Conservation (phyloP, 2,329 filamentous ascomycete genomes). For the Pezicula radicicola region DNA sequence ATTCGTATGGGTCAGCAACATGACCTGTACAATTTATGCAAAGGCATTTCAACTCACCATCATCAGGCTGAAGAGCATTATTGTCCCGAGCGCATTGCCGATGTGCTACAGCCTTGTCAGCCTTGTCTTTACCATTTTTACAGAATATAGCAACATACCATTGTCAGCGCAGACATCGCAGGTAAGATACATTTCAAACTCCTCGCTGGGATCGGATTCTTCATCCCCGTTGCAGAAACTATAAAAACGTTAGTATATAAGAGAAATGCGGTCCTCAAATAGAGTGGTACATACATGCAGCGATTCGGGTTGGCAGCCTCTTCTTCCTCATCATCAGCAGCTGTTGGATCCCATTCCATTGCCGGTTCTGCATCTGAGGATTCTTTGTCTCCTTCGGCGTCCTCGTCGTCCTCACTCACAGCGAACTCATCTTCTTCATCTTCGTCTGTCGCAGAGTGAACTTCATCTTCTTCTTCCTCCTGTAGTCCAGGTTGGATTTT, state of each 20-base stretch:
- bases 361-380: constrained; percentile 59
- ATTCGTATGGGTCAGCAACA: not conserved
- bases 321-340: constrained; percentile 54
- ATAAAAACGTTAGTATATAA: constrained; percentile 31
- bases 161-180: constrained; percentile 79
- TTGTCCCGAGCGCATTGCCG: constrained; percentile 81
- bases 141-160: constrained; percentile 54
- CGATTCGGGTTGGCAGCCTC: constrained; percentile 49
- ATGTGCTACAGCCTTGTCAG: constrained; percentile 67
- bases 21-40: too few relatives aligned
- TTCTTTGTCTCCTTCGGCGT: constrained; percentile 48
- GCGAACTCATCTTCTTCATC: constrained; percentile 27
- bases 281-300: constrained; percentile 56
- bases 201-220: constrained; percentile 76
- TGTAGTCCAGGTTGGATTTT: constrained; percentile 28
- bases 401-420: constrained; percentile 29
- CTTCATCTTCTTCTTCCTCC: constrained; percentile 36
- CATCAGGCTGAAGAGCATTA: constrained; percentile 56
- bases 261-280: not conserved
- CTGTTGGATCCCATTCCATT: constrained; percentile 49
- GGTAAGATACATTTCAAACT: constrained; percentile 75
- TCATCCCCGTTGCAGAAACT: constrained; percentile 83
- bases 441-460: constrained; percentile 22
- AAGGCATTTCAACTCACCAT: constrained; percentile 49
- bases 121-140: constrained; percentile 19